These are phyloP conservation scores for Limnomonas spitsbergensis DNA, from an alignment of 139 green algal genomes.

Conservation along the genomic window DNA sequence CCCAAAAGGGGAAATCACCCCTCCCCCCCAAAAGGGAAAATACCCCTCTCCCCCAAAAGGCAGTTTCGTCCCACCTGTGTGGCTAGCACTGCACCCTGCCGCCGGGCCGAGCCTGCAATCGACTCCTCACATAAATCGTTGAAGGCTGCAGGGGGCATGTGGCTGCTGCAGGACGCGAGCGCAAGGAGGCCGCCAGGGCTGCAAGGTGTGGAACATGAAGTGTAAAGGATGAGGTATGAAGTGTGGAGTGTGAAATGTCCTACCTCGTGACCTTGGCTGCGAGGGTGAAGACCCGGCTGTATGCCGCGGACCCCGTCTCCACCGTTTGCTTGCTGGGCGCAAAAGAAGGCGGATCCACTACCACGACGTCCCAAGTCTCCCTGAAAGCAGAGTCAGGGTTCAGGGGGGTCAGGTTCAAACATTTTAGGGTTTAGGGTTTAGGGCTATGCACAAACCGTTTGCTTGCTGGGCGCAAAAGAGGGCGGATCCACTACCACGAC, in stretches of 20 bases:
- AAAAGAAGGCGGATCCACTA: conserved; percentile 42
- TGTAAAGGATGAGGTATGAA: not conserved
- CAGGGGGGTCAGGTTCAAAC: not conserved
- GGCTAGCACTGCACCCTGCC: not conserved
- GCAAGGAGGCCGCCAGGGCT: conserved; percentile 36
- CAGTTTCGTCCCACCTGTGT: too few species aligned
- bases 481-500: conserved; percentile 34
- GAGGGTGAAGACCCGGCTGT: conserved; percentile 34
- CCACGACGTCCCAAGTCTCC: conserved; percentile 23
- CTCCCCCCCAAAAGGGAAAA: too few species aligned
- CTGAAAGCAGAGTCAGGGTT: too few species aligned
- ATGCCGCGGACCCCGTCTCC: conserved; percentile 33
- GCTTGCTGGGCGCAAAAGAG: conserved; percentile 50
- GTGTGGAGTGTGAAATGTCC: not conserved
- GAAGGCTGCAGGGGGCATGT: conserved; percentile 40
- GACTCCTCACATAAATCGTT: conserved; percentile 24
- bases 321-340: conserved; percentile 42
- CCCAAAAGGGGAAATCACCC: too few species aligned
- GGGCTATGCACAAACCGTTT: too few species aligned
- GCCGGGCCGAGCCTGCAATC: not conserved
- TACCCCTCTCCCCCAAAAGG: too few species aligned
- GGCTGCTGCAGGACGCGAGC: conserved; percentile 47
- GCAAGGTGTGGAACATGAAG: not conserved
- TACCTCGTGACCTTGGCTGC: conserved; percentile 16
- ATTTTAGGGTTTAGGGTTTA: too few species aligned